Percentiles rank a stretch among this genome's conserved stretches.
Evolutionary conservation across 176 grass and related monocot genomes (phyloP).

Genomic region (Guadua angustifolia): DNA sequence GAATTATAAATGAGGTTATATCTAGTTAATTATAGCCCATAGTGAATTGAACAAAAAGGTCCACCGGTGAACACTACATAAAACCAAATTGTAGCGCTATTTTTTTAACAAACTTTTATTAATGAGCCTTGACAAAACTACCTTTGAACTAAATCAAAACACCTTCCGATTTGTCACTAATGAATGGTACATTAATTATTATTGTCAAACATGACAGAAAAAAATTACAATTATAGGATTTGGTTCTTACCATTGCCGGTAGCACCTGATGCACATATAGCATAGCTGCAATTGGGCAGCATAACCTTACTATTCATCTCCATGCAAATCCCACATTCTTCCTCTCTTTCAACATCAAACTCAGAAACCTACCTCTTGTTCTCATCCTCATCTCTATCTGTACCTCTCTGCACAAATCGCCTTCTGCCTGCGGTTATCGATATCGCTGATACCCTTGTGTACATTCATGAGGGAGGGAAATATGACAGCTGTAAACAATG

Average conservation of each 20-base stretch:
- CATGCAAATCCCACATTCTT: conserved; percentile 83
- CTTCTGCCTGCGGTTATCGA: conserved; percentile 79
- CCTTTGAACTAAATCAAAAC: neutral
- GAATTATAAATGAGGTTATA: neutral
- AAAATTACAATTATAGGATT: neutral
- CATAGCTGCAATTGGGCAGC: conserved; percentile 76
- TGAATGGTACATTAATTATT: neutral
- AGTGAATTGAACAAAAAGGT: neutral
- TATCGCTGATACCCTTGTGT: conserved; percentile 71
- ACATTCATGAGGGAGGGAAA: conserved; percentile 84
- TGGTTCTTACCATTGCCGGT: conserved; percentile 65
- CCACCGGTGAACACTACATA: neutral
- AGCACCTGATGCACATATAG: conserved; percentile 86
- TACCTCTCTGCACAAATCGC: conserved; percentile 63
- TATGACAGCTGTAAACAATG: conserved; percentile 47
- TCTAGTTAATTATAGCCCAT: neutral
- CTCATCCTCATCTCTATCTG: conserved; percentile 59
- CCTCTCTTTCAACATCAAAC: conserved; percentile 70
- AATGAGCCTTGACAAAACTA: neutral
- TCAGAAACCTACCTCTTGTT: conserved; percentile 56
- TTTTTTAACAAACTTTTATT: neutral
- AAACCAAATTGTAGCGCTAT: neutral
- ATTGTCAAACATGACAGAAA: neutral
- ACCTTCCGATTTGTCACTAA: neutral
- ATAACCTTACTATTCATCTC: conserved; percentile 82